Evolutionary conservation across 2,329 filamentous ascomycete species (phyloP).

Genomic region (Exophiala spinifera): DNA sequence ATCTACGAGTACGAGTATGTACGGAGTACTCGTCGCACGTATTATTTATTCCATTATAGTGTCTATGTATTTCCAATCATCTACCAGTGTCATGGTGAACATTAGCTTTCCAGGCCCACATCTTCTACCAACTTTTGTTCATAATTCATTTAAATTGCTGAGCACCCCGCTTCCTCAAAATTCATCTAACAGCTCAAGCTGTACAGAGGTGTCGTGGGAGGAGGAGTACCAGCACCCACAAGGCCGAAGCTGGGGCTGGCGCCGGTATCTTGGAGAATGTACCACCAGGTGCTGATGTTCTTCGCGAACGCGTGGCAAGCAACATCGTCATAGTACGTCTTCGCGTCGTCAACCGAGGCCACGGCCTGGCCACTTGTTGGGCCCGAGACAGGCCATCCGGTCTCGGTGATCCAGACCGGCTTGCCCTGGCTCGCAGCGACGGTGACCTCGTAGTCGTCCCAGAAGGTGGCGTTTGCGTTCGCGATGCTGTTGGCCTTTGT

Average conservation of each 20-base stretch:
- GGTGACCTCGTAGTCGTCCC: conserved; percentile 36
- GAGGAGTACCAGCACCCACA: conserved; percentile 32
- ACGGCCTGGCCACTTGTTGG: conserved; percentile 54
- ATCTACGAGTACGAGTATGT: background rate
- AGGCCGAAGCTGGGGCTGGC: conserved; percentile 37
- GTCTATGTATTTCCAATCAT: background rate
- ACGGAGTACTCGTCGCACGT: background rate
- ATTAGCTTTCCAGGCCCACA: background rate
- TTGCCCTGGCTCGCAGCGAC: conserved; percentile 49
- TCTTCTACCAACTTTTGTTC: background rate
- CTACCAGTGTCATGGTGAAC: too few species aligned
- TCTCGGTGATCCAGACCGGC: conserved; percentile 62
- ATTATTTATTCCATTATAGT: conserved; percentile 1
- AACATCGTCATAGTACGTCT: conserved; percentile 62
- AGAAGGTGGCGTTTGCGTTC: conserved; percentile 55
- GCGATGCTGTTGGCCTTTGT: conserved; percentile 49
- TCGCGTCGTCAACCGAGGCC: conserved; percentile 56
- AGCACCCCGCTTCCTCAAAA: background rate
- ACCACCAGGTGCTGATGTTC: conserved; percentile 43
- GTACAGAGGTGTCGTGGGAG: conserved; percentile 38
- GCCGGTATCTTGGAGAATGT: conserved; percentile 38
- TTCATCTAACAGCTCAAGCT: conserved; percentile 36
- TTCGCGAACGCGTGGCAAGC: conserved; percentile 53
- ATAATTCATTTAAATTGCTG: background rate
- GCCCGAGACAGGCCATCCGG: conserved; percentile 62